Evolutionary conservation across 2,329 filamentous ascomycete genomes (phyloP), one percentile per base, ranked within the genome.

Genomic region (Paecilomyces dactylethromorphus): DNA sequence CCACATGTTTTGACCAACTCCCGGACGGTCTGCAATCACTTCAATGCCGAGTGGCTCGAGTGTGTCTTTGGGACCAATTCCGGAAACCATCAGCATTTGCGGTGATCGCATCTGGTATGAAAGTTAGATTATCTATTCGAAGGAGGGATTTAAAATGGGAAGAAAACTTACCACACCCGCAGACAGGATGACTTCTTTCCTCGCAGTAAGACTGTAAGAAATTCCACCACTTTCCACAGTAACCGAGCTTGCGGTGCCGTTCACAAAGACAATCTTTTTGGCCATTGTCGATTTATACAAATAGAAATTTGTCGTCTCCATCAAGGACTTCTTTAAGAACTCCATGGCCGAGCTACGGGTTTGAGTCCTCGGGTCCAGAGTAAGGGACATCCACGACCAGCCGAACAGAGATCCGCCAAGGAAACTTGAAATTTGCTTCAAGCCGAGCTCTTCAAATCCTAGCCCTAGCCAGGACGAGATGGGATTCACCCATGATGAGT

Each of bases 41-140:
- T 66, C 57, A 53, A 74, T 73, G 2, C 56, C 60, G 32, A 68
- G 62, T 13, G 67, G 59, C 18, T 61, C 35, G 4, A 73, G 64
- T 3, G 58, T 60, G 15, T 61, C 58, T 0, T 56, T 57, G 1
- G 80, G 80, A 0, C 81, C 81, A 58, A 79, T 68, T 1, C 82
- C 81, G 50, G 78, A 81, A 3, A 82, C 74, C 72, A 82, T 81
- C 6, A 84, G 72, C 6, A 84, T 68, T 60, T 84, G 81, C 0
- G 83, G 82, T 0, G 80, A 78, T 64, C 83, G 82, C 33, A 39
- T 13, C 33, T 39, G 7, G 13, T 13, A 39, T 1, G 11, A 39
- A 39, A 39, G 33, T 39, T 15, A 39, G 11, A 39, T 39, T 15
- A 15, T 39, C 15, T 26, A 5, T 39, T 12, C 33, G 1, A 39